phyloP scores from a whole-genome alignment of 148 eudicot species.

The Cornus controversa region DNA sequence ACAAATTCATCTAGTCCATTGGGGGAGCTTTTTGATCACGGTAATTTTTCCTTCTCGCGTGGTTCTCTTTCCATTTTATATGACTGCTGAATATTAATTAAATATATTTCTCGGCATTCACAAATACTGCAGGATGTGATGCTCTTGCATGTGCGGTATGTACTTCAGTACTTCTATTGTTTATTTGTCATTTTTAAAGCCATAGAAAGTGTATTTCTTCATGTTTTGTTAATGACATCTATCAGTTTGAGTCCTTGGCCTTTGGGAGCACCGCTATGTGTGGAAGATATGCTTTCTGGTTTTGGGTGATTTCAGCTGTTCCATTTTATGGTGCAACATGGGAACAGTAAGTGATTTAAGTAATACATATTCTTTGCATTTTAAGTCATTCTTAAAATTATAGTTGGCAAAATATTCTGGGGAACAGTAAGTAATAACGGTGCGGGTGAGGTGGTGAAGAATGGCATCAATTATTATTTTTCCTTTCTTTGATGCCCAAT shows the following conservation, averaged over 20 bases:
- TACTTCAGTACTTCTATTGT: constrained; percentile 29
- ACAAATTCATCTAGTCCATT: constrained; percentile 97
- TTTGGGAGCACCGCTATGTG: constrained; percentile 90
- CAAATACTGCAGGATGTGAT: constrained; percentile 72
- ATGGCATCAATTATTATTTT: too few species aligned
- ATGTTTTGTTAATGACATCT: constrained; percentile 8
- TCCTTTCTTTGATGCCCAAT: neutral
- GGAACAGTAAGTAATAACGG: too few species aligned
- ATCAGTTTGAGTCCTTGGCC: constrained; percentile 86
- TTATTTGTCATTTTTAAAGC: constrained; percentile 1
- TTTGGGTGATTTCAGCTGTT: constrained; percentile 81
- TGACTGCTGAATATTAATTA: neutral
- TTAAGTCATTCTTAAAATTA: neutral
- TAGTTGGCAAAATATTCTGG: neutral
- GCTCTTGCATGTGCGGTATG: constrained; percentile 93
- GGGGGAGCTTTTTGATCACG: constrained; percentile 98
- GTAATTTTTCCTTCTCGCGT: constrained; percentile 32
- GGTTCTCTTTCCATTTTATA: neutral
- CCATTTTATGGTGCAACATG: constrained; percentile 94
- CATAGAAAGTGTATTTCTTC: neutral
- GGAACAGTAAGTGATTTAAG: constrained; percentile 70
- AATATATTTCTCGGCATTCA: constrained; percentile 12
- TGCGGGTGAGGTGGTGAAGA: too few species aligned
- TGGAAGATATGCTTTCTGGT: constrained; percentile 86
- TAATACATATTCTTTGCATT: constrained; percentile 15